phyloP scores from a whole-genome alignment of 2,329 filamentous ascomycete species.

The Penicillium sclerotigenum region DNA sequence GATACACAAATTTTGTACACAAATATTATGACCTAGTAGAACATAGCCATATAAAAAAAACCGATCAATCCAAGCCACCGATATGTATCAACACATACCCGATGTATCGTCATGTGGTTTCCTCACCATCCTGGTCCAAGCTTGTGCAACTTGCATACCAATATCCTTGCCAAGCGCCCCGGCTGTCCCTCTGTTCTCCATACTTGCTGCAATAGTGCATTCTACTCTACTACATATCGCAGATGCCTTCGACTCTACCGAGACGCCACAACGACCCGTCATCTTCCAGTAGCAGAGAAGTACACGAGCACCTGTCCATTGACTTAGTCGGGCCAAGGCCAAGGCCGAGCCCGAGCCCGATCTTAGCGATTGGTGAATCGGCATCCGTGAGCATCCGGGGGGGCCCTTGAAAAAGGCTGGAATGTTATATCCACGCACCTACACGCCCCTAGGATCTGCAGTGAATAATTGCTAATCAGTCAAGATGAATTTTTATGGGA shows the following conservation, averaged over 20 bases:
- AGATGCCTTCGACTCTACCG: background rate
- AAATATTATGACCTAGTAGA: background rate
- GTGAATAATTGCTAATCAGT: conserved; percentile 1
- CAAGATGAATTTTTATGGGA: background rate
- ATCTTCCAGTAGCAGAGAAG: background rate
- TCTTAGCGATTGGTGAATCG: conserved; percentile 13
- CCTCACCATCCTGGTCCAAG: background rate
- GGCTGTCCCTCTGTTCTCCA: background rate
- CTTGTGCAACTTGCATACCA: background rate
- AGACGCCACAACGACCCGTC: background rate
- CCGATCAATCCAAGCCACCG: background rate
- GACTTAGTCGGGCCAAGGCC: background rate
- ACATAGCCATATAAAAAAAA: background rate
- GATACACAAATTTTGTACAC: background rate
- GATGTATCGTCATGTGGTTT: conserved; percentile 1
- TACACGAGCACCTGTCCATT: background rate
- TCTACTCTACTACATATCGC: background rate
- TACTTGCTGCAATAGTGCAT: background rate
- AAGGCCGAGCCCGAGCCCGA: conserved; percentile 1
- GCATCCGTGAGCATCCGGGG: conserved; percentile 20
- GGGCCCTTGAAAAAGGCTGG: background rate
- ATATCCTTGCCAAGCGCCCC: background rate
- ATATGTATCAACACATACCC: background rate
- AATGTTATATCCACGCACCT: conserved; percentile 19
- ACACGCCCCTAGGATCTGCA: conserved; percentile 12